Evolutionary conservation across 2,329 filamentous ascomycete species (phyloP).

Genomic region (Mariannaea sp.): DNA sequence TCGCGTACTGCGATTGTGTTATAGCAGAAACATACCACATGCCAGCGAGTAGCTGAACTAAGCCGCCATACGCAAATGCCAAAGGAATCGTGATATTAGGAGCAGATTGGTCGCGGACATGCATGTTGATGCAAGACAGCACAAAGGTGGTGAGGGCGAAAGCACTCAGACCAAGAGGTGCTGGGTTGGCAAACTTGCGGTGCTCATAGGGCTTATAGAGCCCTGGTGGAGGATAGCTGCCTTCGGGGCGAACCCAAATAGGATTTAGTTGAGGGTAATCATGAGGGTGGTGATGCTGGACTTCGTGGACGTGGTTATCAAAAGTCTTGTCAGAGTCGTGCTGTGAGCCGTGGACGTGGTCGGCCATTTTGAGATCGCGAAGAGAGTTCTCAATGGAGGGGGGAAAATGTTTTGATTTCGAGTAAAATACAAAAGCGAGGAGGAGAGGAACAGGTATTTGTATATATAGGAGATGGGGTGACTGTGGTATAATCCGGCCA

Average conservation of each 20-base stretch:
- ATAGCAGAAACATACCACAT: constrained; percentile 71
- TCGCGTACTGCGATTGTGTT: not conserved
- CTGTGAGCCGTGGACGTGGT: constrained; percentile 27
- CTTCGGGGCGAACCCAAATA: constrained; percentile 57
- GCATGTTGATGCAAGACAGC: constrained; percentile 74
- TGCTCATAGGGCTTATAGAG: constrained; percentile 65
- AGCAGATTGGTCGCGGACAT: constrained; percentile 59
- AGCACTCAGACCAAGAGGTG: constrained; percentile 74
- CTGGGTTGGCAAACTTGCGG: constrained; percentile 80
- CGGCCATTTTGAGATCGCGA: constrained; percentile 28
- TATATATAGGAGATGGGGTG: constrained; percentile 16
- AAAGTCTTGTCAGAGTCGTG: constrained; percentile 36
- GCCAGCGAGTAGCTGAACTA: constrained; percentile 76
- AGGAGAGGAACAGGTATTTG: not conserved
- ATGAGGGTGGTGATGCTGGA: constrained; percentile 34
- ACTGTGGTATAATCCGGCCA: constrained; percentile 10
- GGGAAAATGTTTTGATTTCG: not conserved
- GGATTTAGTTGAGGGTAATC: constrained; percentile 34
- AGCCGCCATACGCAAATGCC: constrained; percentile 75
- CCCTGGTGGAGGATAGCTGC: constrained; percentile 75
- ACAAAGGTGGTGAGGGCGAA: constrained; percentile 87
- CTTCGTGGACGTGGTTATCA: constrained; percentile 25
- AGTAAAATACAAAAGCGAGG: too few species aligned
- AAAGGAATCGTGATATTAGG: constrained; percentile 72
- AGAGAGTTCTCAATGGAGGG: constrained; percentile 5